Conservation (phyloP, 2,329 filamentous ascomycete species). For the Alternaria consortialis region DNA sequence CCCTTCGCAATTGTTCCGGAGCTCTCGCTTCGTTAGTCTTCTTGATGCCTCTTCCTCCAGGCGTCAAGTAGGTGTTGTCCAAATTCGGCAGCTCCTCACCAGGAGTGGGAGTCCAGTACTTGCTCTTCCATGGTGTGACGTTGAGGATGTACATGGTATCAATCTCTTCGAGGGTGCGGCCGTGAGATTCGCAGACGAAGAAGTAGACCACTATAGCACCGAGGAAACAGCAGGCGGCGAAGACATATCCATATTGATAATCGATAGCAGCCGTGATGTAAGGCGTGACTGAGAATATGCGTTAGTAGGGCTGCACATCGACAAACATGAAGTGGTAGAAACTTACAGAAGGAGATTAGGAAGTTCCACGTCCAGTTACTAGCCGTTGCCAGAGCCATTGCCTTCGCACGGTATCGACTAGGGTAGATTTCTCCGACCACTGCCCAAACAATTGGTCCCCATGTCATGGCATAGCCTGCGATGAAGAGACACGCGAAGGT, state of each 20-base stretch:
- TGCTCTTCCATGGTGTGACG: constrained; percentile 70
- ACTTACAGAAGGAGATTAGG: constrained; percentile 64
- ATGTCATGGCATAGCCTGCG: constrained; percentile 72
- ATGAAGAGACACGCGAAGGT: constrained; percentile 75
- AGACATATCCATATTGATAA: constrained; percentile 79
- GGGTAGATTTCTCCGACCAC: constrained; percentile 72
- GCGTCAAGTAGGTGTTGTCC: constrained; percentile 46
- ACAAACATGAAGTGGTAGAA: neutral
- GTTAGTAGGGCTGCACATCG: neutral
- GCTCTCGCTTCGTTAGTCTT: constrained; percentile 45
- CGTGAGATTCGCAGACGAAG: constrained; percentile 78
- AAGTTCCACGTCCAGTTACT: constrained; percentile 57
- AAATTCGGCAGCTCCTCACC: constrained; percentile 47
- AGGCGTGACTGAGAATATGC: constrained; percentile 64
- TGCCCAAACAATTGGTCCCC: constrained; percentile 77
- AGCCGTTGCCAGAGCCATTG: constrained; percentile 57
- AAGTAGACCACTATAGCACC: constrained; percentile 76
- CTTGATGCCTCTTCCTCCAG: constrained; percentile 46
- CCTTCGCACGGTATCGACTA: constrained; percentile 59
- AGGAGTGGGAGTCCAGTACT: constrained; percentile 58
- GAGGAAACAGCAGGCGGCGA: constrained; percentile 74
- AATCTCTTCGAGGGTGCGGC: constrained; percentile 78
- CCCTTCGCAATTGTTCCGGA: constrained; percentile 35
- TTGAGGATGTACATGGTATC: constrained; percentile 74
- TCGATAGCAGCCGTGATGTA: constrained; percentile 78